Evolutionary conservation across 2,329 filamentous ascomycete species (phyloP), one percentile per base, ranked within the genome.

Genomic region (Fusarium sp.): DNA sequence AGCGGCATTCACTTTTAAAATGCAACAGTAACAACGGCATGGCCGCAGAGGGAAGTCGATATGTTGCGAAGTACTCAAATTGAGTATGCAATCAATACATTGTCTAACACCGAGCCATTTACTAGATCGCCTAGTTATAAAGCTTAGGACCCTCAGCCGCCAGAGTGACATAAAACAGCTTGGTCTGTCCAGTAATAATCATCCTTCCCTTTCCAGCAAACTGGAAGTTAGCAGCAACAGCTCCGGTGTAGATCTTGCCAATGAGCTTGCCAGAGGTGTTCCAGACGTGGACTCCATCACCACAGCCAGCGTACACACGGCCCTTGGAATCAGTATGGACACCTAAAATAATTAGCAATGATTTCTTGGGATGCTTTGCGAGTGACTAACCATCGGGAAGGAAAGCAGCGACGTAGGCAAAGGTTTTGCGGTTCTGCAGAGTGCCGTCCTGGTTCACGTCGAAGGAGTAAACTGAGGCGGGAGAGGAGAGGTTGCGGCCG

Each of bases 251-350:
- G 24, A 90, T 84, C 77, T 89, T 90, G 4, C 83, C 83, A 10
- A 86, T 78, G 1, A 85, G 76, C 54, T 78, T 79, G 24, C 83
- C 83, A 7, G 76, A 77, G 0, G 77, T 64, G 53, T 82, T 82
- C 79, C 80, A 86, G 3, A 85, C 80, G 42, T 83, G 80, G 4
- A 85, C 77, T 15, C 83, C 83, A 51, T 85, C 83, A 1, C 81
- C 82, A 44, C 79, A 82, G 5, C 81, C 82, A 4, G 79, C 75
- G 66, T 84, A 89, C 5, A 89, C 81, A 42, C 87, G 85, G 1
- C 87, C 87, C n/a, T 82, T 76, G 26, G 79, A 75, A 65, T 88
- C 86, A 54, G 80, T 81, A 57, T 87, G 85, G 44, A 88, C 83
- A 79, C 67, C 91, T 81, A 0, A 7, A 3, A 9, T 8, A 3